Evolutionary conservation across 352 stramenopile genomes (phyloP), one percentile per base, ranked within the genome.

Genomic region (Phytophthora sp.): DNA sequence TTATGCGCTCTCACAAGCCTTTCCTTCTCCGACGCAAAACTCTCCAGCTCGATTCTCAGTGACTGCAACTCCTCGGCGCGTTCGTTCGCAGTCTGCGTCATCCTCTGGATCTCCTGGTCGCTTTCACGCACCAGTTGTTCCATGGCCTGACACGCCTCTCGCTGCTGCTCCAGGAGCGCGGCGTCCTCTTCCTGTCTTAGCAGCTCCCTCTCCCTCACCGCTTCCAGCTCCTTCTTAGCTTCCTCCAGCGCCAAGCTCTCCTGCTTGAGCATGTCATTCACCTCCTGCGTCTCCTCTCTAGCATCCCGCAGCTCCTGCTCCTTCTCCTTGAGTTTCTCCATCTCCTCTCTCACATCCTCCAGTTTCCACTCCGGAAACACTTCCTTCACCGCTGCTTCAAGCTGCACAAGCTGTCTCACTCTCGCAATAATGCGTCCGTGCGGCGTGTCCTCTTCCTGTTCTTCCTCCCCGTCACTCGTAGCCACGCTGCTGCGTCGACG

Each of bases 61-160:
- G 41, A 49, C 31, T 83, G 54, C 34, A 82, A 52, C 49, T 82
- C 62, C 15, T 79, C 72, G 15, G 65, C 68, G 30, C 54, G 67
- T 21, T 42, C 38, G 31, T 61, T 54, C 7, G 65, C 70, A 26
- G 71, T 66, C 15, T 62, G 28, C 35, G 72, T 72, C 38, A 91
- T 70, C 4, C 61, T 46, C 15, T 54, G 54, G 21, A 85, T 73
- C 42, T 86, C 68, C 31, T 81, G 62, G 37, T 88, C 75, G 9
- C 74, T 78, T 8, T 74, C 66, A 4, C 55, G 52, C 17, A 89
- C 50, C 20, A 81, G 30, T 11, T 76, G 57, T 55, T 80, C 68
- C 56, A 89, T 73, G 21, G 77, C 68, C 21, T 80, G 72, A 45
- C 78, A 74, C 24, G 76, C 62, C 11, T 77, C 66, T 38, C 61